Conservation (phyloP, 2,329 filamentous ascomycete species). For the Elsinoe perseae region DNA sequence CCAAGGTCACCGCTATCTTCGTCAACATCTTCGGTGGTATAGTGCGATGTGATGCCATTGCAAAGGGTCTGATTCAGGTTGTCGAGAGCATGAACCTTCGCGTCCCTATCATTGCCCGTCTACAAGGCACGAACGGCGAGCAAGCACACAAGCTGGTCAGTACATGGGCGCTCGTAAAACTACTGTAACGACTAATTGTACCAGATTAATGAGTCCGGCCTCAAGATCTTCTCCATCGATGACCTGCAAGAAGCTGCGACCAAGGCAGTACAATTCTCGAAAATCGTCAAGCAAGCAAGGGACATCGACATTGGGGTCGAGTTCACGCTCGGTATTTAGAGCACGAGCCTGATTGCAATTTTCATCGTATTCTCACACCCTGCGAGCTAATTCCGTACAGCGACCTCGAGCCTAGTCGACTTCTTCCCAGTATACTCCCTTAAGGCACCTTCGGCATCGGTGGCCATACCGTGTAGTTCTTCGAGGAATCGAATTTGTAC, state of each 20-base stretch:
- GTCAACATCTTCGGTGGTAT: slow-evolving; percentile 99
- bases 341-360: slow-evolving; percentile 7
- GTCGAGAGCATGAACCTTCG: slow-evolving; percentile 91
- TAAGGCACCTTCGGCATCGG: background rate
- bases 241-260: slow-evolving; percentile 95
- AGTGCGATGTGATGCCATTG: slow-evolving; percentile 94
- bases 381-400: slow-evolving; percentile 10
- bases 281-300: slow-evolving; percentile 97
- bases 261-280: slow-evolving; percentile 97
- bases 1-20: slow-evolving; percentile 97
- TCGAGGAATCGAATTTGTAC: slow-evolving; percentile 7
- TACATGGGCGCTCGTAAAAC: background rate
- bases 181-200: background rate
- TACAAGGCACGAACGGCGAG: slow-evolving; percentile 98
- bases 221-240: slow-evolving; percentile 99
- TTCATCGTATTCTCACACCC: slow-evolving; percentile 13
- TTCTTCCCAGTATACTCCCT: background rate
- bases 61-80: slow-evolving; percentile 89
- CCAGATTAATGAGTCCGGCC: slow-evolving; percentile 85
- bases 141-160: slow-evolving; percentile 70
- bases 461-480: slow-evolving; percentile 9
- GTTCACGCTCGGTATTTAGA: slow-evolving; percentile 87
- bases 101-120: slow-evolving; percentile 90
- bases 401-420: slow-evolving; percentile 9
- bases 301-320: slow-evolving; percentile 97